Evolutionary conservation across 2,329 filamentous ascomycete genomes (phyloP).

Genomic region (Fusarium abutilonis): DNA sequence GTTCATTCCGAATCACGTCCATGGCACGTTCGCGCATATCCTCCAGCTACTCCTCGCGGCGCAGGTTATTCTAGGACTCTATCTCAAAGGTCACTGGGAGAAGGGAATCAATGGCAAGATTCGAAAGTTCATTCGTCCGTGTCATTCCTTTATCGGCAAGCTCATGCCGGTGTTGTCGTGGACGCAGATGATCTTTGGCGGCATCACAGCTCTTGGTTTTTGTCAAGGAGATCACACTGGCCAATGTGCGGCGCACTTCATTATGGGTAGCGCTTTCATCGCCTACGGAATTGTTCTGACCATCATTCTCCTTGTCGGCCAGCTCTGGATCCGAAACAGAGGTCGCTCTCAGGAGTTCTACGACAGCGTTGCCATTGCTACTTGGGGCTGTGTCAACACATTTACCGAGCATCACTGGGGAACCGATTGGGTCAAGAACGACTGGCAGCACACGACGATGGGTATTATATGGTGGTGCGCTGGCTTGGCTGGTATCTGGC

Average conservation of each 20-base stretch:
- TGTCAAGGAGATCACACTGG: conserved; percentile 91
- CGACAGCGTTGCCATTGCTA: conserved; percentile 88
- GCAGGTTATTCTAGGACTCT: conserved; percentile 84
- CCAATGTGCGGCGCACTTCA: conserved; percentile 96
- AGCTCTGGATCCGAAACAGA: conserved; percentile 82
- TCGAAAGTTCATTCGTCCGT: conserved; percentile 73
- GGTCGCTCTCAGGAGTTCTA: conserved; percentile 97
- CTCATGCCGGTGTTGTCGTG: conserved; percentile 85
- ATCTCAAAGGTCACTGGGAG: conserved; percentile 89
- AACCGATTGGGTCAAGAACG: conserved; percentile 85
- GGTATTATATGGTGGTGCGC: conserved; percentile 99
- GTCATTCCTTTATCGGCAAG: conserved; percentile 86
- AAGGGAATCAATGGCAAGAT: conserved; percentile 84
- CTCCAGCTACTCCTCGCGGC: conserved; percentile 81
- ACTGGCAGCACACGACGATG: conserved; percentile 99
- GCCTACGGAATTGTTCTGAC: conserved; percentile 90
- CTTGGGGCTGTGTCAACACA: conserved; percentile 97
- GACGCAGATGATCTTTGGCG: conserved; percentile 96
- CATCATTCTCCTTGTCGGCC: conserved; percentile 86
- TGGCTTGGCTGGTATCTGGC: conserved; percentile 89
- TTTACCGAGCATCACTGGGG: conserved; percentile 99
- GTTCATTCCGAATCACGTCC: conserved; percentile 79
- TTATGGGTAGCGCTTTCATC: conserved; percentile 98
- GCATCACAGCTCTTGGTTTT: conserved; percentile 90
- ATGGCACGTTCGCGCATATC: conserved; percentile 80